phyloP scores from a whole-genome alignment of 2,329 filamentous ascomycete genomes.

The Sphaerulina vaccinii region DNA sequence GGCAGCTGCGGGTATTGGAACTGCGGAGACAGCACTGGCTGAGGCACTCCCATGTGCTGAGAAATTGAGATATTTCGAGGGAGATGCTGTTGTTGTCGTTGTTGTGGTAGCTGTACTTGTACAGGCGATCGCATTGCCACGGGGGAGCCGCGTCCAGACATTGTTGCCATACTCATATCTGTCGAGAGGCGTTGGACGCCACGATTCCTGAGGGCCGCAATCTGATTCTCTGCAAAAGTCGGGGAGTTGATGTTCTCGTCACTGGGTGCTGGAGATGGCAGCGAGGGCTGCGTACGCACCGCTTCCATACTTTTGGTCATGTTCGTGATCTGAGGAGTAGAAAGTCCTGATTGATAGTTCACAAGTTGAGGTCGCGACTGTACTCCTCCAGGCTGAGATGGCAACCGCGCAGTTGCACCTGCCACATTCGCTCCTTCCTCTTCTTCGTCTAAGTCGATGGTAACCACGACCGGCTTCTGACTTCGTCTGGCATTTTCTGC shows the following conservation, averaged over 20 bases:
- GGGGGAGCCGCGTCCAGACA: not conserved
- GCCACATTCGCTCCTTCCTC: not conserved
- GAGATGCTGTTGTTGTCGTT: not conserved
- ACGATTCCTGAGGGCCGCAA: constrained; percentile 4
- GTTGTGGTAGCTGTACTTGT: not conserved
- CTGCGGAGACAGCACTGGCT: not conserved
- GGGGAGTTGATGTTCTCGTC: constrained; percentile 49
- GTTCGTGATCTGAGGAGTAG: not conserved
- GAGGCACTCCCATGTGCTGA: not conserved
- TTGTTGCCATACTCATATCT: not conserved
- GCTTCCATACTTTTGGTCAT: not conserved
- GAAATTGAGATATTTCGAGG: not conserved
- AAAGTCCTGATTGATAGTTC: constrained; percentile 13
- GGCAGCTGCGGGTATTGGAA: not conserved
- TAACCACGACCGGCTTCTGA: not conserved
- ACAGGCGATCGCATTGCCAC: not conserved
- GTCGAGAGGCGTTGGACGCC: not conserved
- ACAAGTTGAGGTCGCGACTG: constrained; percentile 5
- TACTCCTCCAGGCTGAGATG: constrained; percentile 1
- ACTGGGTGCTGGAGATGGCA: constrained; percentile 64
- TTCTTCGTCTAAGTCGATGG: not conserved
- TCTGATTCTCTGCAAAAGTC: constrained; percentile 14
- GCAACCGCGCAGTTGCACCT: not conserved
- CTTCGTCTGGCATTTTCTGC: not conserved
- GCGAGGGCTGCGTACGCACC: constrained; percentile 20